phyloP scores from a whole-genome alignment of 78 protist species.

The Tieghemostelium lacteum region DNA sequence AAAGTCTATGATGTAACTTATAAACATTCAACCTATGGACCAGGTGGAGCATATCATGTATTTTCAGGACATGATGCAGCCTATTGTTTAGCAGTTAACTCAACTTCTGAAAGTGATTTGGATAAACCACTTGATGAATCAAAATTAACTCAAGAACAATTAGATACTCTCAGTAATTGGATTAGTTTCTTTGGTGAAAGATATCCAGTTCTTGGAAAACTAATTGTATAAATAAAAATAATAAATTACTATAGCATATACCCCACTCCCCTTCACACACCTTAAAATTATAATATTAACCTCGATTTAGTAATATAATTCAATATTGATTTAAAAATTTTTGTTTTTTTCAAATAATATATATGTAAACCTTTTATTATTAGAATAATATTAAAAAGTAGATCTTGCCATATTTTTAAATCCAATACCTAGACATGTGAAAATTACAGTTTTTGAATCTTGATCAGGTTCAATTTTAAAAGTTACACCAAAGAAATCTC shows the following conservation, averaged over 20 bases:
- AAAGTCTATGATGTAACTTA: conserved; percentile 67
- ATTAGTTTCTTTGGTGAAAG: conserved; percentile 65
- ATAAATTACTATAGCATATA: background rate
- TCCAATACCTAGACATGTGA: conserved; percentile 83
- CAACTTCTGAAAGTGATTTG: conserved; percentile 6
- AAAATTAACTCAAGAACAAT: conserved; percentile 10
- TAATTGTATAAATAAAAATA: background rate
- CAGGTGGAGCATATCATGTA: conserved; percentile 54
- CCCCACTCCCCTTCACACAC: too few relatives aligned
- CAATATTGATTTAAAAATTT: background rate
- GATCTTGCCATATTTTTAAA: conserved; percentile 78
- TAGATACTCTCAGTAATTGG: conserved; percentile 63
- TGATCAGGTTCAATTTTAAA: conserved; percentile 75
- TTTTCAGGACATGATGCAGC: conserved; percentile 77
- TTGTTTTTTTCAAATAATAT: background rate
- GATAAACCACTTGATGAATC: background rate
- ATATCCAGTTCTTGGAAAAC: conserved; percentile 52
- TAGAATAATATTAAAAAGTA: conserved; percentile 36
- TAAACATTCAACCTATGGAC: conserved; percentile 46
- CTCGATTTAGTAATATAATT: too few relatives aligned
- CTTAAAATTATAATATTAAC: too few relatives aligned
- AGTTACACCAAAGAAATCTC: conserved; percentile 82
- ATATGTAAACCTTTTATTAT: background rate
- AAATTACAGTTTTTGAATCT: conserved; percentile 61
- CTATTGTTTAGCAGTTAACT: conserved; percentile 26